Evolutionary conservation across 2,329 filamentous ascomycete species (phyloP), one percentile per base, ranked within the genome.

Genomic region (Fusarium sublunatum): DNA sequence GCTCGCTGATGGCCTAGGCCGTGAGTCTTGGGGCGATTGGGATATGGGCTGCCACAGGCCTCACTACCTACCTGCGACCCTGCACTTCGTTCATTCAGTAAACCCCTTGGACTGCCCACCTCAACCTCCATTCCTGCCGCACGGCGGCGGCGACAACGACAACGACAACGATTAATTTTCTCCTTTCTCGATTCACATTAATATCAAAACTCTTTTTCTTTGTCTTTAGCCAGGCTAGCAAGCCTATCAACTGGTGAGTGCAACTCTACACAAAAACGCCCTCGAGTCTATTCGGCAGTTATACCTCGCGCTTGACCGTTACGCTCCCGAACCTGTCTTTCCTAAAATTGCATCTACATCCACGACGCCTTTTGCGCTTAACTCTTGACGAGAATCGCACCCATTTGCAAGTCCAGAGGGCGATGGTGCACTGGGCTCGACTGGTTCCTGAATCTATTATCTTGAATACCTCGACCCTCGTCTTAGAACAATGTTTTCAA

Each of bases 1-100:
- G 67, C 74, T 73, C 60, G 68, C 74, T 73, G 70, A 76, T 77
- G 75, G 75, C 73, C 68, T 75, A 71, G 67, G 65, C 68, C 65
- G 68, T 68, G 69, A 74, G 62, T 65, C 52, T 70, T 65, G 71
- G 67, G 73, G 74, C 75, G 76, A 77, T 76, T 77, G 75, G 75
- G 72, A 75, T 65, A 70, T 75, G 75, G 73, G 73, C 75, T 75
- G 69, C 65, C 69, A 65, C 67, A 72, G 75, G 70, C 70, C 69
- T 73, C 68, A 67, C 70, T 69, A 67, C 69, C 70, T 69, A 67
- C 69, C 67, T 67, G 61, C 68, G 70, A 71, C 65, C 66, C 67
- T 73, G 64, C 65, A 66, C 66, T 54, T 68, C 58, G 59, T 67
- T 63, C 52, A 56, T 55, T 61, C 66, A 57, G 58, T 61, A 63